phyloP scores from a whole-genome alignment of 2,329 filamentous ascomycete genomes.

The Hypomyces rosellus region DNA sequence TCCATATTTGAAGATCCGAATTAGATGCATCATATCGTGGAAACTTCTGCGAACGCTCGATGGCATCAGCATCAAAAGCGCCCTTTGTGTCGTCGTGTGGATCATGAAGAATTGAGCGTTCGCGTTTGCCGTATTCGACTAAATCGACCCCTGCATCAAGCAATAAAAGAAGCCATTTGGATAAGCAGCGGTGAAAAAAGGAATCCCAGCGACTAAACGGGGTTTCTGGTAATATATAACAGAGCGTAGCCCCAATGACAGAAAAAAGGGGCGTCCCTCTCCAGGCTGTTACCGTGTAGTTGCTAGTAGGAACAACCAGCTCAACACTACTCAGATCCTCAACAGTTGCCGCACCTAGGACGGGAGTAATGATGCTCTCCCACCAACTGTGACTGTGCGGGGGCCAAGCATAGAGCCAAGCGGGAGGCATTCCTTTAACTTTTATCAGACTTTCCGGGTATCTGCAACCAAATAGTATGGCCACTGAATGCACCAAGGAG shows the following conservation, averaged over 20 bases:
- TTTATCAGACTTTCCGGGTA: constrained; percentile 14
- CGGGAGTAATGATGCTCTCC: neutral
- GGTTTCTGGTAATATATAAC: constrained; percentile 15
- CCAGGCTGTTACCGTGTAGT: constrained; percentile 18
- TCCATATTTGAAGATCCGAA: neutral
- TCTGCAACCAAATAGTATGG: constrained; percentile 16
- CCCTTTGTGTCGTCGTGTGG: neutral
- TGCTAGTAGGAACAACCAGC: constrained; percentile 16
- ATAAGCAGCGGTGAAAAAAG: constrained; percentile 12
- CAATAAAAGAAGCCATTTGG: constrained; percentile 15
- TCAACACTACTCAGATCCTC: constrained; percentile 17
- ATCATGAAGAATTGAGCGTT: neutral
- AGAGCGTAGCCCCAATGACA: constrained; percentile 20
- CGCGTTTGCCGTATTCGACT: constrained; percentile 17
- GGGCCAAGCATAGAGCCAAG: neutral
- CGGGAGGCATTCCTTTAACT: neutral
- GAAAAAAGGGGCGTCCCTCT: constrained; percentile 18
- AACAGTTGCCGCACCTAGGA: neutral
- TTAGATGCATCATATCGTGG: constrained; percentile 8
- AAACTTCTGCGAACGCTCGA: constrained; percentile 5
- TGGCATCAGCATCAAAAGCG: constrained; percentile 16
- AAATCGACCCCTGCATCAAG: constrained; percentile 17
- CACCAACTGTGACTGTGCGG: constrained; percentile 3
- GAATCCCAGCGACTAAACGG: constrained; percentile 16
- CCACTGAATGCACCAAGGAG: constrained; percentile 21